These are phyloP conservation scores for Saccharomyces hybrid DNA, from an alignment of 1,139 yeast species.

Conservation along the genomic window DNA sequence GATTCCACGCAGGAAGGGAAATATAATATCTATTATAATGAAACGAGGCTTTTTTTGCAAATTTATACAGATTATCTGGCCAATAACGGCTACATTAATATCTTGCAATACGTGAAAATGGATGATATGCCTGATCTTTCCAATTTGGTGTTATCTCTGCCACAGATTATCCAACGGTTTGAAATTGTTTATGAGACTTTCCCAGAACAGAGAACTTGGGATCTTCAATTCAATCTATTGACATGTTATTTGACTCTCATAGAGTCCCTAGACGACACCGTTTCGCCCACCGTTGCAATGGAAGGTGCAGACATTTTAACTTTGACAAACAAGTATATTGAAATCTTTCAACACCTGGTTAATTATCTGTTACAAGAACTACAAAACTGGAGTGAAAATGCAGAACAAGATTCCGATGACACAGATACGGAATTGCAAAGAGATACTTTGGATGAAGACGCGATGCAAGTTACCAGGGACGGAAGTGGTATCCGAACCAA, in stretches of 20 bases:
- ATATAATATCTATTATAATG: constrained; percentile 28
- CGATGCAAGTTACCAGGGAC: not conserved
- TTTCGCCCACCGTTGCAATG: constrained; percentile 1
- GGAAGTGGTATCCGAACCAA: constrained; percentile 13
- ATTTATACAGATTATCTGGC: constrained; percentile 26
- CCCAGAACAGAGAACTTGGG: constrained; percentile 27
- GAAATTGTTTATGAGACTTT: constrained; percentile 17
- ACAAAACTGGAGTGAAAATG: constrained; percentile 4
- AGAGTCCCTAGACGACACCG: constrained; percentile 17
- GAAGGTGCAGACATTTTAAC: constrained; percentile 14
- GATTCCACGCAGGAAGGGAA: constrained; percentile 13
- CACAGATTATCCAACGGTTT: constrained; percentile 19
- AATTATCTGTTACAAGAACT: constrained; percentile 18
- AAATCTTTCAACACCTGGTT: constrained; percentile 11
- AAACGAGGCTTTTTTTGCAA: constrained; percentile 26
- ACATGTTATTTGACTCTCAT: constrained; percentile 22
- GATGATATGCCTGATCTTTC: constrained; percentile 18
- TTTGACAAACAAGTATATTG: constrained; percentile 13
- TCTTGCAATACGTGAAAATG: constrained; percentile 24
- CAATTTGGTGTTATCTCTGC: constrained; percentile 13
- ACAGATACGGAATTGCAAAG: constrained; percentile 1
- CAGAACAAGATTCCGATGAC: constrained; percentile 3
- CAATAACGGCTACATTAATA: constrained; percentile 27
- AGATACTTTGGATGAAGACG: constrained; percentile 5
- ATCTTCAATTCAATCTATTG: constrained; percentile 27